Conservation (phyloP, 2,329 filamentous ascomycete genomes). For the Verticillium albo-atrum region DNA sequence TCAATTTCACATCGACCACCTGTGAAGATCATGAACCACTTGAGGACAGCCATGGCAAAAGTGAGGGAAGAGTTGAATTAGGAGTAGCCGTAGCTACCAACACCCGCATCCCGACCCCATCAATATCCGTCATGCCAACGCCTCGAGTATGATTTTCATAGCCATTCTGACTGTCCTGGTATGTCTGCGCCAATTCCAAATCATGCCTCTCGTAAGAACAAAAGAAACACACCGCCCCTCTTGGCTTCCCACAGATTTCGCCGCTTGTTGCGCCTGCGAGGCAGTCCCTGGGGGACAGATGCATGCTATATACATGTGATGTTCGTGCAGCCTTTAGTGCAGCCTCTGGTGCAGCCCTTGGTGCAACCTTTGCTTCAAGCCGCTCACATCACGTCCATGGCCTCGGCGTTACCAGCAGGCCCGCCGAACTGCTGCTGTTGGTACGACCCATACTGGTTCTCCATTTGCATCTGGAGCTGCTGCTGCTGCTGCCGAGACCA, state of each 20-base stretch:
- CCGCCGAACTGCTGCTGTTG: conserved; percentile 47
- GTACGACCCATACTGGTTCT: conserved; percentile 63
- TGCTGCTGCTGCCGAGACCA: conserved; percentile 27
- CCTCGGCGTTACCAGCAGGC: conserved; percentile 39
- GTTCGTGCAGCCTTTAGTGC: neutral
- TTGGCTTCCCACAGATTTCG: too few species aligned
- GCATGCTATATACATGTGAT: neutral
- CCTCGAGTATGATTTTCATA: neutral
- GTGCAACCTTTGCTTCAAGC: neutral
- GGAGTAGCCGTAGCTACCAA: neutral
- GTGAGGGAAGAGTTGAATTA: neutral
- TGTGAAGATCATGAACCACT: too few species aligned
- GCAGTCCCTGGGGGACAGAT: neutral
- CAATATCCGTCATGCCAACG: neutral
- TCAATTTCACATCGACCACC: too few species aligned
- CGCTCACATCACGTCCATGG: conserved; percentile 39
- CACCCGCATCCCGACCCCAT: neutral
- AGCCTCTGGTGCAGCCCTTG: too few species aligned
- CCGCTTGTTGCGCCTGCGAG: neutral
- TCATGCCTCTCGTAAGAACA: neutral
- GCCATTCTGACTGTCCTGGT: neutral
- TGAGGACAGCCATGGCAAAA: neutral
- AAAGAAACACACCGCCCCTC: neutral
- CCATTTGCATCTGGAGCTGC: conserved; percentile 54
- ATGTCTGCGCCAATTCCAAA: neutral